Evolutionary conservation across 2,329 filamentous ascomycete species (phyloP).

Genomic region (Colletotrichum tanaceti): DNA sequence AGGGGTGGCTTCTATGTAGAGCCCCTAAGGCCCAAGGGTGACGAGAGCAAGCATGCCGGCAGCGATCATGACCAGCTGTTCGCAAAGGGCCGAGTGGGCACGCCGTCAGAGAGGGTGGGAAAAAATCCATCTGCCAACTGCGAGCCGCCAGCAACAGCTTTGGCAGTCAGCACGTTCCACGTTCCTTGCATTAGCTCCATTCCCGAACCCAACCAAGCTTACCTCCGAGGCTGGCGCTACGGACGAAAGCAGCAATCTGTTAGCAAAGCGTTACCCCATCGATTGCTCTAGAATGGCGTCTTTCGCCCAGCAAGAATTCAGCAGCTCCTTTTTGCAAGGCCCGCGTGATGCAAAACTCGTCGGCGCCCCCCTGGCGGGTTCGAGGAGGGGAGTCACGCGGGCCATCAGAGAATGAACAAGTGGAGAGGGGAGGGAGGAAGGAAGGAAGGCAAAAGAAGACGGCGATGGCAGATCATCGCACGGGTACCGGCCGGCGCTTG

Average conservation of each 20-base stretch:
- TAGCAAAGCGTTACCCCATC: slow-evolving; percentile 39
- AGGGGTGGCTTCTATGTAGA: slow-evolving; percentile 3
- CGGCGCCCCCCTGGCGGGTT: slow-evolving; percentile 1
- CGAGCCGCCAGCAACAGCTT: slow-evolving; percentile 5
- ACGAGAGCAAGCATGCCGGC: slow-evolving; percentile 22
- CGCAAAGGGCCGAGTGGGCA: not conserved
- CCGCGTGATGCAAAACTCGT: slow-evolving; percentile 29
- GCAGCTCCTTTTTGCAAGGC: not conserved
- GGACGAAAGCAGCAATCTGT: slow-evolving; percentile 36
- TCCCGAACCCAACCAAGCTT: slow-evolving; percentile 25
- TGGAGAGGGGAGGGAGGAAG: slow-evolving; percentile 15
- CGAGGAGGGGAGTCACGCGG: slow-evolving; percentile 25
- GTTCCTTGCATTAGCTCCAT: slow-evolving; percentile 40
- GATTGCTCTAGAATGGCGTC: slow-evolving; percentile 36
- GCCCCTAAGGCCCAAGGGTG: not conserved
- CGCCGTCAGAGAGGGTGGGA: not conserved
- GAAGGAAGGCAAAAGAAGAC: slow-evolving; percentile 6
- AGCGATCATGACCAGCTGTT: slow-evolving; percentile 23
- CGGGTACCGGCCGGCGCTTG: not conserved
- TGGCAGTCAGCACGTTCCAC: slow-evolving; percentile 10
- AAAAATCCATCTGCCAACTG: slow-evolving; percentile 13
- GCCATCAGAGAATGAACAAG: slow-evolving; percentile 9
- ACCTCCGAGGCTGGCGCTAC: slow-evolving; percentile 23
- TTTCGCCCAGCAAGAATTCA: slow-evolving; percentile 11
- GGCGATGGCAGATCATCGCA: not conserved